Percentiles rank a stretch among this genome's conserved stretches.
These are phyloP conservation scores for Mycena capillaripes DNA, from an alignment of 768 basidiomycete genomes.

Conservation along the genomic window DNA sequence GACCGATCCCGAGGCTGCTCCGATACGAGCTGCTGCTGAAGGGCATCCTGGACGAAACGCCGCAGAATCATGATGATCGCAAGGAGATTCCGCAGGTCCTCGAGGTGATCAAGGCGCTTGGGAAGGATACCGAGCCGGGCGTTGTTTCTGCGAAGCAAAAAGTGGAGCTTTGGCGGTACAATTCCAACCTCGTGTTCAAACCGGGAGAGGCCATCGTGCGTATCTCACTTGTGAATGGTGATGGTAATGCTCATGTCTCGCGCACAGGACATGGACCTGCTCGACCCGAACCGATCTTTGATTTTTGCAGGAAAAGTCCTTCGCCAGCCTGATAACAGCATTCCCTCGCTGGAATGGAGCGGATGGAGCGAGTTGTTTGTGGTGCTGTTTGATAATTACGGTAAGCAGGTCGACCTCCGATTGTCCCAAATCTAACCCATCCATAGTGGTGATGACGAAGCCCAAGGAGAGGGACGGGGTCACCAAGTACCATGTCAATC, in stretches of 20 bases:
- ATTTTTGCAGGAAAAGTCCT: slow-evolving; percentile 87
- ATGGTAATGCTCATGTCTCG: not conserved
- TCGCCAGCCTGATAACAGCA: slow-evolving; percentile 78
- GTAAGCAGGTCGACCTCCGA: slow-evolving; percentile 57
- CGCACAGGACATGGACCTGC: slow-evolving; percentile 86
- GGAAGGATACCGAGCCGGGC: slow-evolving; percentile 90
- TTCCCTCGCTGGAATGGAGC: slow-evolving; percentile 48
- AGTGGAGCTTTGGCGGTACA: slow-evolving; percentile 91
- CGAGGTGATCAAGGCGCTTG: slow-evolving; percentile 88
- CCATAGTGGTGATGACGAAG: slow-evolving; percentile 90
- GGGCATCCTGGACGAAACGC: slow-evolving; percentile 82
- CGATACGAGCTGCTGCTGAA: slow-evolving; percentile 93
- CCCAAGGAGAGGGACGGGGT: slow-evolving; percentile 82
- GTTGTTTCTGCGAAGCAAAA: slow-evolving; percentile 89
- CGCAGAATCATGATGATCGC: slow-evolving; percentile 80
- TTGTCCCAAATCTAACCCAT: not conserved
- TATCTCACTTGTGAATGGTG: slow-evolving; percentile 26
- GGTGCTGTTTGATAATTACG: slow-evolving; percentile 94
- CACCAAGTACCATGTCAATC: slow-evolving; percentile 84
- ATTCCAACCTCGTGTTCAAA: slow-evolving; percentile 85
- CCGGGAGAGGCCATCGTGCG: slow-evolving; percentile 77
- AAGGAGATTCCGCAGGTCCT: slow-evolving; percentile 88
- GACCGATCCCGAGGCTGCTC: slow-evolving; percentile 90
- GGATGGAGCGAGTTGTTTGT: slow-evolving; percentile 93
- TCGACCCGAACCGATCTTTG: slow-evolving; percentile 85